phyloP scores from a whole-genome alignment of 192 early-diverging fungal genomes.

The Obelidium mucronatum region DNA sequence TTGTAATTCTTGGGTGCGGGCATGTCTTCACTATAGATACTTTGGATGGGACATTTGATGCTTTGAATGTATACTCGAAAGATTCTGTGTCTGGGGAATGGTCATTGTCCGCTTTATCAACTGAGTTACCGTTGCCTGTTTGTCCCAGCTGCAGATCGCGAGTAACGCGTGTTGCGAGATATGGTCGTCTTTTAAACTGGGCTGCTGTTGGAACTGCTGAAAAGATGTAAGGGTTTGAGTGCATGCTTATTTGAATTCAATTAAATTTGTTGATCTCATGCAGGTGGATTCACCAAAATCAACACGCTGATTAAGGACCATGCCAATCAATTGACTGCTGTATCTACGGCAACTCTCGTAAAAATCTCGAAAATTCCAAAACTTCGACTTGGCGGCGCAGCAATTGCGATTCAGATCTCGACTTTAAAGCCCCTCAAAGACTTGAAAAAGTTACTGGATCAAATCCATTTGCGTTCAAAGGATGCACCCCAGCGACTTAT shows the following conservation, averaged over 20 bases:
- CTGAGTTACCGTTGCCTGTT: slow-evolving; percentile 5
- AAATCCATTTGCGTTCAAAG: neutral
- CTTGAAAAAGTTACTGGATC: neutral
- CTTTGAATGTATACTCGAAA: slow-evolving; percentile 49
- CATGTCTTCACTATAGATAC: slow-evolving; percentile 60
- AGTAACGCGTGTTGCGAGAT: neutral
- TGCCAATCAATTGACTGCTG: neutral
- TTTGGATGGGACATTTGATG: slow-evolving; percentile 57
- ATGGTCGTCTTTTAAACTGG: slow-evolving; percentile 19
- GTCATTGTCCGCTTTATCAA: slow-evolving; percentile 12
- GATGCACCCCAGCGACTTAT: slow-evolving; percentile 9
- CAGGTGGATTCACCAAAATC: slow-evolving; percentile 17
- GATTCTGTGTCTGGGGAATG: slow-evolving; percentile 24
- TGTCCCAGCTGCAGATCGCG: slow-evolving; percentile 27
- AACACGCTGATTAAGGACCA: neutral
- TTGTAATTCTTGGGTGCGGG: slow-evolving; percentile 57
- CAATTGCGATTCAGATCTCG: neutral
- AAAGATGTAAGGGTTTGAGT: slow-evolving; percentile 18
- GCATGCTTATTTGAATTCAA: too few species aligned
- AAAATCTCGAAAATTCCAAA: neutral
- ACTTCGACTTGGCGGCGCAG: too few species aligned
- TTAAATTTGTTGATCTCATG: too few species aligned
- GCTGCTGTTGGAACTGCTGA: slow-evolving; percentile 2
- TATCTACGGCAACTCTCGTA: neutral
- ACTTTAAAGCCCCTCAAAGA: neutral